Evolutionary conservation across 768 basidiomycete species (phyloP).

Genomic region (Pholiota microspora): DNA sequence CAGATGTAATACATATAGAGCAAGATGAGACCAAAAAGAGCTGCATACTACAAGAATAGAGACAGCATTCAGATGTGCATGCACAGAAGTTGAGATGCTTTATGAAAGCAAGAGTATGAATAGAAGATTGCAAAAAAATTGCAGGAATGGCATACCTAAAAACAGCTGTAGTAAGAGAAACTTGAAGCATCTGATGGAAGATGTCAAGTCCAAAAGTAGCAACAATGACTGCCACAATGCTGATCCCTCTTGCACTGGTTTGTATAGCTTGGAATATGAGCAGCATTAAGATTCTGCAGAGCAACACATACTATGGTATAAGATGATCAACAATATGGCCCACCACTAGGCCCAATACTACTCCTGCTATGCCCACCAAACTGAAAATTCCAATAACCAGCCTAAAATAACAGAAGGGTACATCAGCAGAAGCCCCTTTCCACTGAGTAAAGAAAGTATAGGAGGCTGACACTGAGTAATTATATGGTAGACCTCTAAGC

Average conservation of each 20-base stretch:
- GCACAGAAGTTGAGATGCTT: too few relatives aligned
- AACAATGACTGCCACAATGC: too few relatives aligned
- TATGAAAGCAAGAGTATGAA: too few relatives aligned
- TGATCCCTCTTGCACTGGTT: too few relatives aligned
- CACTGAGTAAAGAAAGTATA: neutral
- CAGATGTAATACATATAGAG: neutral
- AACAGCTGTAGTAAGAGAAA: too few relatives aligned
- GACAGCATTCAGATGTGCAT: slow-evolving; percentile 75
- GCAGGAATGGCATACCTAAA: slow-evolving; percentile 64
- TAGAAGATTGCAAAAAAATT: slow-evolving; percentile 73
- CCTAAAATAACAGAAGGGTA: slow-evolving; percentile 21
- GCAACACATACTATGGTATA: slow-evolving; percentile 74
- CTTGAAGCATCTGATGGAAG: too few relatives aligned
- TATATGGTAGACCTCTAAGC: slow-evolving; percentile 71
- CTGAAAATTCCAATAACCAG: slow-evolving; percentile 71
- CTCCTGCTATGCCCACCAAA: slow-evolving; percentile 70
- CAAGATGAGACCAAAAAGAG: slow-evolving; percentile 4
- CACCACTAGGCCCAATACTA: slow-evolving; percentile 63
- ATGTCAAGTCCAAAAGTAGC: too few relatives aligned
- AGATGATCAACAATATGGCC: slow-evolving; percentile 70
- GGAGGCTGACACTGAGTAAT: slow-evolving; percentile 63
- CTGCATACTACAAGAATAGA: slow-evolving; percentile 66
- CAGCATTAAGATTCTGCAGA: too few relatives aligned
- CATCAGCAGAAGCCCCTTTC: neutral
- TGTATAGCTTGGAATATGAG: too few relatives aligned